phyloP scores from a whole-genome alignment of 768 basidiomycete species.

The Leccinum subgranulosum region DNA sequence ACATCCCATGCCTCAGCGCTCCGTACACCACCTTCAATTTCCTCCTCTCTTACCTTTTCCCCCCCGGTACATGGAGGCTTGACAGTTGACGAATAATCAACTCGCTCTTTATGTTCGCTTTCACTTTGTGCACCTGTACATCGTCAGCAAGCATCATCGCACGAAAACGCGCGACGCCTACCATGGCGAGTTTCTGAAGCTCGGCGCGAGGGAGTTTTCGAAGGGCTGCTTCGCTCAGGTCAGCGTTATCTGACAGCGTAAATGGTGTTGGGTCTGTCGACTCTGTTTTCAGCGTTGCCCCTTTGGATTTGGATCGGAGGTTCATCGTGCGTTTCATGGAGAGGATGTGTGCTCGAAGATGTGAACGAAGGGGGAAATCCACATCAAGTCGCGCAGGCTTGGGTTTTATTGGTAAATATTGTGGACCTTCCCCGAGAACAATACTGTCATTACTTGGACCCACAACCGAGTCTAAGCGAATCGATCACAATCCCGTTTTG shows the following conservation, averaged over 20 bases:
- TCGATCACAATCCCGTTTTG: conserved; percentile 5
- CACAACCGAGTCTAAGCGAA: conserved; percentile 14
- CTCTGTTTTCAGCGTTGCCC: neutral
- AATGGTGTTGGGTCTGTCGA: neutral
- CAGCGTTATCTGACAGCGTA: neutral
- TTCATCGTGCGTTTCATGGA: conserved; percentile 5
- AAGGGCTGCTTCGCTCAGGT: conserved; percentile 16
- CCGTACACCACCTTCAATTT: neutral
- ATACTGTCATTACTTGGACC: conserved; percentile 13
- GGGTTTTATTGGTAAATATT: conserved; percentile 6
- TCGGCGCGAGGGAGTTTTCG: conserved; percentile 22
- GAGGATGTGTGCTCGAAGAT: neutral
- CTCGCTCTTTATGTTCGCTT: conserved; percentile 27
- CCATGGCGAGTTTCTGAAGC: conserved; percentile 29
- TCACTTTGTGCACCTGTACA: conserved; percentile 20
- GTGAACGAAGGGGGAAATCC: neutral
- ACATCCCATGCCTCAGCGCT: neutral
- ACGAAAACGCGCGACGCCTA: neutral
- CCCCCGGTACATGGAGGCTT: conserved; percentile 10
- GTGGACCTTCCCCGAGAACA: conserved; percentile 11
- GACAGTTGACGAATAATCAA: conserved; percentile 21
- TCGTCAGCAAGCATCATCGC: neutral
- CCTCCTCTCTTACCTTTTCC: conserved; percentile 6
- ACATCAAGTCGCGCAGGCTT: neutral
- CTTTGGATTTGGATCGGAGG: conserved; percentile 10